A percentile compares a stretch with the other conserved stretches of the same genome.
phyloP scores from a whole-genome alignment of 2,329 filamentous ascomycete genomes.

The Calycina marina region DNA sequence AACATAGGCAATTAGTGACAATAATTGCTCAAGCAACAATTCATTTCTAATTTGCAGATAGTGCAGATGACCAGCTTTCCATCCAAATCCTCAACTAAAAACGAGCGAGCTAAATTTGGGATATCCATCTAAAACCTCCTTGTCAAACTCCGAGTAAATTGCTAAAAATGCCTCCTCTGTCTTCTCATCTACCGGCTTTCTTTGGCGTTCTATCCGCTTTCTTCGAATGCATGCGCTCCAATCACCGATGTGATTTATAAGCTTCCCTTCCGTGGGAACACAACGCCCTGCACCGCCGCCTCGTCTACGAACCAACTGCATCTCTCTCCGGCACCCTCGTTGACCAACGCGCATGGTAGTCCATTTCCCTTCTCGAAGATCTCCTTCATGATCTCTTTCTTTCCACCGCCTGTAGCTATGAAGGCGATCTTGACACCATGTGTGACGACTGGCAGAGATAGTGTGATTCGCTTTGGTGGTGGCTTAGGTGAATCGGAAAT shows the following conservation, averaged over 20 bases:
- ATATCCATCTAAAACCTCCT: too few relatives aligned
- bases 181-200: too few relatives aligned
- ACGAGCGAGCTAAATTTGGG: too few relatives aligned
- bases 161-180: too few relatives aligned
- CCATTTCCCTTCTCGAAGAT: conserved; percentile 70
- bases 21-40: too few relatives aligned
- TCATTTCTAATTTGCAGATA: too few relatives aligned
- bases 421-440: conserved; percentile 81
- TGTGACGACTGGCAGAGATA: conserved; percentile 80
- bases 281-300: conserved; percentile 69
- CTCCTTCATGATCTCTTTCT: conserved; percentile 82
- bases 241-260: conserved; percentile 18
- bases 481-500: conserved; percentile 94
- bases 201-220: too few relatives aligned
- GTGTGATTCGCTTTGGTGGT: conserved; percentile 76
- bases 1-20: too few relatives aligned
- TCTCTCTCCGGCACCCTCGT: conserved; percentile 67
- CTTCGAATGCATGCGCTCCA: too few relatives aligned
- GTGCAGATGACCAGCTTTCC: too few relatives aligned
- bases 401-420: conserved; percentile 75
- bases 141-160: too few relatives aligned
- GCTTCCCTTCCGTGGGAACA: conserved; percentile 65
- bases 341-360: conserved; percentile 78
- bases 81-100: too few relatives aligned
- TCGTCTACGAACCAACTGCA: conserved; percentile 93